These are phyloP conservation scores for Metschnikowia cubensis DNA, from an alignment of 805 yeast species.

Conservation along the genomic window DNA sequence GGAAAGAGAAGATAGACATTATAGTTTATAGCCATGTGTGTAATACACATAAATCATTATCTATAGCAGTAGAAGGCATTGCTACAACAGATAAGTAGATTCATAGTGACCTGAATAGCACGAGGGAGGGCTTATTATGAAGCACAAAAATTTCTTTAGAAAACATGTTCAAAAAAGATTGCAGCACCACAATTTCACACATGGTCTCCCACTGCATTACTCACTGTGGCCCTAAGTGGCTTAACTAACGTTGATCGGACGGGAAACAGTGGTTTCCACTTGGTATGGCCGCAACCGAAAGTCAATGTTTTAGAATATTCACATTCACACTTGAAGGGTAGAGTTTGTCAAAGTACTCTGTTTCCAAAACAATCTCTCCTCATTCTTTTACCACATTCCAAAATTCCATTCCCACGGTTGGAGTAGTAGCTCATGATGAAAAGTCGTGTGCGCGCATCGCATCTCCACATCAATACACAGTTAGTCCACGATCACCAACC, in stretches of 20 bases:
- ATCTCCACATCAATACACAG: not conserved
- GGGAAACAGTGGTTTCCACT: not conserved
- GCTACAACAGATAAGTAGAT: too few species aligned
- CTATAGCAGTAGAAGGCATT: too few species aligned
- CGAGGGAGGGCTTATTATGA: too few species aligned
- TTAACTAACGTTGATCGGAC: too few species aligned
- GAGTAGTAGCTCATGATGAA: not conserved
- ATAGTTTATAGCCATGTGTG: too few species aligned
- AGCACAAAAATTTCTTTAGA: too few species aligned
- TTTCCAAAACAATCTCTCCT: too few species aligned
- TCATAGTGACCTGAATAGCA: too few species aligned
- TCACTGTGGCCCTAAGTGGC: not conserved
- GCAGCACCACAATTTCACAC: not conserved
- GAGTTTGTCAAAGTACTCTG: too few species aligned
- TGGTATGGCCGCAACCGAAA: constrained; percentile 5
- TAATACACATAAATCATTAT: too few species aligned
- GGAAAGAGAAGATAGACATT: constrained; percentile 35
- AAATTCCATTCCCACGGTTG: not conserved
- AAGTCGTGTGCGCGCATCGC: not conserved
- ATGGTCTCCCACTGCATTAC: not conserved
- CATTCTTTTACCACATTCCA: not conserved
- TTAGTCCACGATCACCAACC: not conserved
- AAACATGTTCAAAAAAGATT: not conserved
- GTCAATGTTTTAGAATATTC: not conserved
- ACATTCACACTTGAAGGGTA: too few species aligned